Base-by-base conservation (phyloP, 2,329 filamentous ascomycete species). In the Scedosporium boydii region DNA sequence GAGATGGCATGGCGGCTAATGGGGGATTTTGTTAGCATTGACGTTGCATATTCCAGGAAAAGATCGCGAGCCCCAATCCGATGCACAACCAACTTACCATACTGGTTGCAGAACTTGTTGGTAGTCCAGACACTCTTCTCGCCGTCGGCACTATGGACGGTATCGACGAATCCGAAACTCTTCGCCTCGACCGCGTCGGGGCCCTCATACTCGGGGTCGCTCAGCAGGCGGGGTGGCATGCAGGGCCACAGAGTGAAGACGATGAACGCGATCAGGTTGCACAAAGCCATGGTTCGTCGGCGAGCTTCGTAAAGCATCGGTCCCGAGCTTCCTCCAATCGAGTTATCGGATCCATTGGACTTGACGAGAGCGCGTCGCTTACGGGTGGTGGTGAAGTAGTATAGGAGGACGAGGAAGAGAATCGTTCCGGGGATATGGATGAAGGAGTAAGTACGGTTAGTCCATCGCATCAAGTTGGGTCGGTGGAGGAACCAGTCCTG, bases 371-470 rank as follows among this genome's bases (percentile, higher is more conserved):
- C 68, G 29, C 70, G 70, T 38, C 81, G 76, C 70, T 83, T 83
- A 60, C 80, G 80, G 6, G 84, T 86, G 26, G 85, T 89, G 57
- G 87, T 90, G 70, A 87, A 82, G 75, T 88, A 89, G 75, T 85
- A 91, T 4, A 91, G 79, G 69, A 84, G 81, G 44, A 81, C 75
- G 16, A 79, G 72, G 69, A 90, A 91, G 55, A 87, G 79, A 66
- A 91, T 90, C 5, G 87, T 90, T 14, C 87, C 88, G 0, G 88
- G 88, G 63, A 91, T 91, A 72, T 91, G 88, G 68, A 91, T 89
- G 73, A 90, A 90, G 5, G 87, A 90, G 74, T 91, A 91, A 29
- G 83, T 80, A 69, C 87, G 82, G 73, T 91, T 91, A 67, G 86
- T 88, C 82, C 82, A 89, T 66, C 78, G 82, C 77, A 91, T 82